These are phyloP conservation scores for Phaeosphaeria sp. DNA, from an alignment of 2,329 filamentous ascomycete species.

Conservation along the genomic window DNA sequence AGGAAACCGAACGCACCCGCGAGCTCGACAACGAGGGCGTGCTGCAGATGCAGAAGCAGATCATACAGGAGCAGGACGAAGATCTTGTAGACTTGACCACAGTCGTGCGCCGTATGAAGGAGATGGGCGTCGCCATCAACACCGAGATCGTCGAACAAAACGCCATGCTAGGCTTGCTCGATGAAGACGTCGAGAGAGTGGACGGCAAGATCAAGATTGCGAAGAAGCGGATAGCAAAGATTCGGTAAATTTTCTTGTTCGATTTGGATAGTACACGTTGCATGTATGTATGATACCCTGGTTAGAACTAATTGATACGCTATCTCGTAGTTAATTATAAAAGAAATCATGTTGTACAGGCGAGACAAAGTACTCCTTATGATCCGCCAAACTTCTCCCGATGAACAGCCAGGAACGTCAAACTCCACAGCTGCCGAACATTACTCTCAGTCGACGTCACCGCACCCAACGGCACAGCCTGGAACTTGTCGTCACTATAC, in stretches of 20 bases:
- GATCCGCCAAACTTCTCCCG: constrained; percentile 42
- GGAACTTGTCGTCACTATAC: constrained; percentile 57
- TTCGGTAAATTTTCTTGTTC: constrained; percentile 46
- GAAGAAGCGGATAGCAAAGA: constrained; percentile 74
- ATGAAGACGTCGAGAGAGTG: constrained; percentile 70
- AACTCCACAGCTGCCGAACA: constrained; percentile 64
- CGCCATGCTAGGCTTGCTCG: constrained; percentile 72
- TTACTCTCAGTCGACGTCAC: constrained; percentile 61
- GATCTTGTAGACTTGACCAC: constrained; percentile 72
- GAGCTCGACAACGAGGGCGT: constrained; percentile 80
- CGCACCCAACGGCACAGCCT: constrained; percentile 59
- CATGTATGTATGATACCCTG: background rate
- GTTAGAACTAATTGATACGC: background rate
- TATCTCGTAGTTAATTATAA: too few species aligned
- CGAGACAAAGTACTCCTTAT: too few species aligned
- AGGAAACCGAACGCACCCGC: constrained; percentile 77
- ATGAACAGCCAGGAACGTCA: constrained; percentile 64
- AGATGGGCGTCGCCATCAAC: constrained; percentile 79
- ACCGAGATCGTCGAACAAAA: constrained; percentile 76
- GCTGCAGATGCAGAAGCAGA: constrained; percentile 73
- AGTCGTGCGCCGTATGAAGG: constrained; percentile 74
- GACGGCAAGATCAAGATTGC: constrained; percentile 74
- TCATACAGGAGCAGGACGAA: constrained; percentile 77
- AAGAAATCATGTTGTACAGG: too few species aligned
- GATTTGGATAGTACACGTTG: background rate